Base-by-base conservation (phyloP, 352 stramenopile genomes). In the Phytophthora chlamydospora region DNA sequence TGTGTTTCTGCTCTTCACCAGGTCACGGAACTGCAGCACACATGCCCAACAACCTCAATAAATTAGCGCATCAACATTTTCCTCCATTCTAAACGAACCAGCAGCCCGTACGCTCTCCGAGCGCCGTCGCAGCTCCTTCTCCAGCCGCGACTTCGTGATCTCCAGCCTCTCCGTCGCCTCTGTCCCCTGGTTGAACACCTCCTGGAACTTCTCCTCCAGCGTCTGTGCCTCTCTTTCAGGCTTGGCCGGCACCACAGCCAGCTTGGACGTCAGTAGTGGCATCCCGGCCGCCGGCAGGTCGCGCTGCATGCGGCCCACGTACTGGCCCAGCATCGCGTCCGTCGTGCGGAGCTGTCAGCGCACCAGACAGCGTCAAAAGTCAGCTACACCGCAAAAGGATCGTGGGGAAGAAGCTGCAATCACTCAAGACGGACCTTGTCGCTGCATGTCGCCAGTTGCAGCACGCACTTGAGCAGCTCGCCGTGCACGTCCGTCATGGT, bases 381-480 rank as follows among this genome's bases (percentile, higher is more conserved):
- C 12, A 48, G n/a, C 21, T 16, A 12, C 16, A 24, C 2, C 24
- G 24, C 4, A 6, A 29, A 29, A 6, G 2, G 24, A 29, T 29
- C 24, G 5, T 29, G 24, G 4, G 11, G 6, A 35, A 3, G 19
- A 27, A 16, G 6, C 14, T 38, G 8, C 5, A 47, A 39, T 10
- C 10, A 42, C n/a, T 33, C n/a, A 17, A 13, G 11, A 41, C 58
- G 42, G n/a, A 87, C 83, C 73, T 89, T 92, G 61, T 92, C 80
- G 66, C 78, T 89, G 53, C 83, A 90, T 60, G 75, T 78, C 19
- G 77, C 77, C 42, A 92, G 58, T 58, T 92, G 83, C 67, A 92
- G 69, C 56, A 88, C 83, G 60, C 83, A 89, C 67, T 89, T 88
- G 54, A 92, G 67, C 60, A 92, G 58, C 8, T 81, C 83, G 57